Evolutionary conservation across 1,139 yeast species (phyloP).

Genomic region (Hyphopichia pseudoburtonii): DNA sequence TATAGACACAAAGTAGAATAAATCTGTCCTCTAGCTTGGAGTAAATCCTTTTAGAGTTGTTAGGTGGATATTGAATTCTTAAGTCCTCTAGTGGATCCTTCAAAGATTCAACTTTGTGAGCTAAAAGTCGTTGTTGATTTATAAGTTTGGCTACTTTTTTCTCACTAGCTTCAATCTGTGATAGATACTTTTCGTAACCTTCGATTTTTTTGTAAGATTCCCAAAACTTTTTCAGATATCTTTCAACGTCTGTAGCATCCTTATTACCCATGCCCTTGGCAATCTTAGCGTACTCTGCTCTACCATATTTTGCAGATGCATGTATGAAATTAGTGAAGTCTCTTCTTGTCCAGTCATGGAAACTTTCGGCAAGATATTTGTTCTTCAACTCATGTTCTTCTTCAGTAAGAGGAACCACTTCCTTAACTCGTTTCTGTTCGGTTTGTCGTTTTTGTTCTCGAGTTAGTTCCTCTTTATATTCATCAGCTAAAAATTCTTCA

Average conservation of each 20-base stretch:
- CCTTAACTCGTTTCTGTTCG: constrained; percentile 68
- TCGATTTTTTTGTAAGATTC: constrained; percentile 66
- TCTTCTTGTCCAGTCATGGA: constrained; percentile 79
- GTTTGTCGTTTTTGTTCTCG: constrained; percentile 45
- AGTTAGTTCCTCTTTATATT: constrained; percentile 35
- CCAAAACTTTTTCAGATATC: constrained; percentile 78
- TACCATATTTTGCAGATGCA: constrained; percentile 77
- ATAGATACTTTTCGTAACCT: constrained; percentile 79
- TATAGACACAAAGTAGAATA: constrained; percentile 67
- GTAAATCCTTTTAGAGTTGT: constrained; percentile 82
- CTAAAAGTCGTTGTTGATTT: constrained; percentile 66
- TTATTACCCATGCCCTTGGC: constrained; percentile 69
- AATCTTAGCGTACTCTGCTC: constrained; percentile 59
- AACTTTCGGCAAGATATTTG: constrained; percentile 61
- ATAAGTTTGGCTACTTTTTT: constrained; percentile 65
- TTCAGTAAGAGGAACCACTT: constrained; percentile 70
- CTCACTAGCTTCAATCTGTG: constrained; percentile 89
- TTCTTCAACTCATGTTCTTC: constrained; percentile 71
- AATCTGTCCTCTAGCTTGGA: constrained; percentile 87
- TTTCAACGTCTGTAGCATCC: constrained; percentile 63
- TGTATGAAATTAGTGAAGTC: constrained; percentile 87
- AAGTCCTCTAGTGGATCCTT: constrained; percentile 76
- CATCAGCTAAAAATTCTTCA: constrained; percentile 58
- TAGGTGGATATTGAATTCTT: constrained; percentile 83
- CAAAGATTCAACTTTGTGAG: constrained; percentile 59